These are phyloP conservation scores for Monilinia aucupariae DNA, from an alignment of 2,329 filamentous ascomycete genomes.

Conservation along the genomic window DNA sequence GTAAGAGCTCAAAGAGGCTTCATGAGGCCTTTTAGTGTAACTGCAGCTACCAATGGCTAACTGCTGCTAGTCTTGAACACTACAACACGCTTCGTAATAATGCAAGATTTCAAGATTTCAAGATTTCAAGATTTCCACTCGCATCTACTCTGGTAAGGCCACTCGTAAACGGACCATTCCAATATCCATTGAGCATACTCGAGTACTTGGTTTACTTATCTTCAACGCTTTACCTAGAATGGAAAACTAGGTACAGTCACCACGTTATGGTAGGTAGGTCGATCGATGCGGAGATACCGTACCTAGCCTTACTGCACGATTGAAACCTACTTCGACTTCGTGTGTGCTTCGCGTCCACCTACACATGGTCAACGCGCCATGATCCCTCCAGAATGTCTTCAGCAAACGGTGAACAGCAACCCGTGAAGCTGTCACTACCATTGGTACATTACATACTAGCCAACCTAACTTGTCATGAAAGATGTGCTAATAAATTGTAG, in stretches of 20 bases:
- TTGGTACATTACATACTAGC: slow-evolving; percentile 44
- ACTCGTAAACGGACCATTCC: too few relatives aligned
- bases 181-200: neutral
- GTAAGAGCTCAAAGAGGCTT: neutral
- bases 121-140: neutral
- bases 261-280: too few relatives aligned
- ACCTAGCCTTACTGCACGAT: too few relatives aligned
- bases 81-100: neutral
- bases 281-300: too few relatives aligned
- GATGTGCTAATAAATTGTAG: slow-evolving; percentile 37
- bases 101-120: neutral
- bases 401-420: slow-evolving; percentile 48
- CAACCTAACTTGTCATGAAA: neutral
- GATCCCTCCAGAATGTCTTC: slow-evolving; percentile 34
- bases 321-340: slow-evolving; percentile 10
- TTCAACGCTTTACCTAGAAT: neutral
- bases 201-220: neutral
- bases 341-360: slow-evolving; percentile 10
- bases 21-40: neutral
- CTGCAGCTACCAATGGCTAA: neutral
- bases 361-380: slow-evolving; percentile 21
- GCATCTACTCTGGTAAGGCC: too few relatives aligned
- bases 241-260: too few relatives aligned
- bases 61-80: neutral
- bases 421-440: slow-evolving; percentile 76